A percentile compares a stretch with the other conserved stretches of the same genome.
Conservation (phyloP, 2,329 filamentous ascomycete genomes). For the Colletotrichum chrysophilum region DNA sequence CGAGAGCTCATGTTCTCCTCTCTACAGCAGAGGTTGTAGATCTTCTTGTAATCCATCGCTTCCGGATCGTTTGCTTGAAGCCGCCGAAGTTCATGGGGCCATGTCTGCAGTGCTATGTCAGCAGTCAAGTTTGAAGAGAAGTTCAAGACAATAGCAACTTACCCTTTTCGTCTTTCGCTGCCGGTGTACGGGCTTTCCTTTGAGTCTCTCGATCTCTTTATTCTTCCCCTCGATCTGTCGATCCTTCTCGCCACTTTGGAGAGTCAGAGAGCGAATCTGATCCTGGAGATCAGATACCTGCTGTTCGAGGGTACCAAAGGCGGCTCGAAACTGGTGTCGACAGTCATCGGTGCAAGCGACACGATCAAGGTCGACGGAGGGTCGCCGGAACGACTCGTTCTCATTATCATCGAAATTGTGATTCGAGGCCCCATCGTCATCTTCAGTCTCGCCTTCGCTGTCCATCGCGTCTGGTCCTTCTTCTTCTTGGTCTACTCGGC, state of each 20-base stretch:
- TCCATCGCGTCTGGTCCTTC: neutral
- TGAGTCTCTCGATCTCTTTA: neutral
- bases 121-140: neutral
- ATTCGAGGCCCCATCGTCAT: neutral
- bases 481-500: neutral
- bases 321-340: neutral
- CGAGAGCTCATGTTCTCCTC: slow-evolving; percentile 38
- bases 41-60: neutral
- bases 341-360: neutral
- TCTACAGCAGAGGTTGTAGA: slow-evolving; percentile 32
- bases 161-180: neutral
- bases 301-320: neutral
- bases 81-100: neutral
- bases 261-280: neutral
- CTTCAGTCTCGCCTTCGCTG: neutral
- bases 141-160: neutral
- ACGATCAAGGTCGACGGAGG: neutral
- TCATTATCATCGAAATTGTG: neutral
- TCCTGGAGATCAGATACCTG: neutral
- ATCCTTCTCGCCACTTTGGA: neutral
- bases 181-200: neutral
- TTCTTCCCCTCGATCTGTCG: neutral
- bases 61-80: neutral
- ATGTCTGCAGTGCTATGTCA: neutral
- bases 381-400: neutral